Evolutionary conservation across 805 yeast genomes (phyloP).

Genomic region (Sugiyamaella floridensis): DNA sequence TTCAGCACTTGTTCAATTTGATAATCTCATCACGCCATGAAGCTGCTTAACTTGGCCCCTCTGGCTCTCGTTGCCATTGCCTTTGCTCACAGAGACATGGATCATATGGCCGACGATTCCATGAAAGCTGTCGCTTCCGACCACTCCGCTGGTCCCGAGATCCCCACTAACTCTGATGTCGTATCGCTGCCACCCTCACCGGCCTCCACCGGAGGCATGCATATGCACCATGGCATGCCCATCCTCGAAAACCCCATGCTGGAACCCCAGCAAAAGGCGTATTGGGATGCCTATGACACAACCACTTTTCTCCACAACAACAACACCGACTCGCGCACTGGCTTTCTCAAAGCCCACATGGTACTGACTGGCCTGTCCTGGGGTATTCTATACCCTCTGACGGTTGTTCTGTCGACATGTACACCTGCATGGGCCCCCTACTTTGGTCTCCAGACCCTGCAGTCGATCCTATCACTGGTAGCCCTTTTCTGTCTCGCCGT

Average conservation of each 20-base stretch:
- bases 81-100: no score
- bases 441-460: slow-evolving; percentile 47
- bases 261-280: slow-evolving; percentile 62
- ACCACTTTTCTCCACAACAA: slow-evolving; percentile 46
- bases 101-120: no score
- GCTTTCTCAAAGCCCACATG: slow-evolving; percentile 52
- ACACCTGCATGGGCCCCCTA: slow-evolving; percentile 44
- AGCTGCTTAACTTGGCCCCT: no score
- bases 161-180: not conserved
- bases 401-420: slow-evolving; percentile 56
- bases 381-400: slow-evolving; percentile 58
- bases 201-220: slow-evolving; percentile 5
- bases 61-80: no score
- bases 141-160: no score
- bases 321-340: slow-evolving; percentile 39
- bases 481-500: slow-evolving; percentile 52
- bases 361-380: slow-evolving; percentile 38
- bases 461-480: slow-evolving; percentile 39
- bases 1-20: no score
- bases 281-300: slow-evolving; percentile 74
- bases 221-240: slow-evolving; percentile 61
- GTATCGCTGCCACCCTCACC: slow-evolving; percentile 12
- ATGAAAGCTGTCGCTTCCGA: no score
- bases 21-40: no score
- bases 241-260: slow-evolving; percentile 58